These are phyloP conservation scores for Choanephora cucurbitarum DNA, from an alignment of 371 early-diverging fungal species.

Conservation along the genomic window DNA sequence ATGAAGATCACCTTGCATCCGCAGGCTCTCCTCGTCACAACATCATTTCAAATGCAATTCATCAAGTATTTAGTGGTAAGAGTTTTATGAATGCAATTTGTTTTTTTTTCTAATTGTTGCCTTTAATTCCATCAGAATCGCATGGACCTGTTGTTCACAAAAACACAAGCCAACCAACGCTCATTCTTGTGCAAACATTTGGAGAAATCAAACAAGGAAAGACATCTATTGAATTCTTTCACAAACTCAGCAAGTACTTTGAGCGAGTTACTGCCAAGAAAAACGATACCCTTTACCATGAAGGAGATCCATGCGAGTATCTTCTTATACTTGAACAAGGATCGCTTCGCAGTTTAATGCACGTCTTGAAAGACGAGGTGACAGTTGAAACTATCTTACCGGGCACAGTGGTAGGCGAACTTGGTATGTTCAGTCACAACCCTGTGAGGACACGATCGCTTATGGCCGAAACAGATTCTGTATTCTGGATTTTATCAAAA, in stretches of 20 bases:
- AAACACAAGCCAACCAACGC: conserved; percentile 56
- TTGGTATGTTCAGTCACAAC: conserved; percentile 63
- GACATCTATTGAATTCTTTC: conserved; percentile 54
- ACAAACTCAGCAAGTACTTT: conserved; percentile 65
- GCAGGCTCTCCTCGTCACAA: conserved; percentile 41
- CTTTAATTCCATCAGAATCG: conserved; percentile 15
- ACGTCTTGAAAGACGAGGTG: conserved; percentile 46
- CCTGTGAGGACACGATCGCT: conserved; percentile 60
- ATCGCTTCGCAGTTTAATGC: conserved; percentile 62
- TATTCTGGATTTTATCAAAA: conserved; percentile 69
- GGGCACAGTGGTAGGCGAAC: conserved; percentile 79
- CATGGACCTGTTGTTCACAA: conserved; percentile 26
- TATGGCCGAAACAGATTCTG: conserved; percentile 62
- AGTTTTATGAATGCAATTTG: not conserved
- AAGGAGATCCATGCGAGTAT: conserved; percentile 64
- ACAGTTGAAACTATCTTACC: conserved; percentile 72
- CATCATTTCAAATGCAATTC: conserved; percentile 41
- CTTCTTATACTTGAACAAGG: conserved; percentile 82
- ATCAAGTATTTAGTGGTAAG: conserved; percentile 42
- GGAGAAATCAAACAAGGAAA: conserved; percentile 49
- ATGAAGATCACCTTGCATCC: conserved; percentile 15
- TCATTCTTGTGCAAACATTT: conserved; percentile 69
- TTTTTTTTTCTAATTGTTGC: conserved; percentile 4
- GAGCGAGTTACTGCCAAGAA: conserved; percentile 49
- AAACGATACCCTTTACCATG: conserved; percentile 65